Evolutionary conservation across 2,329 filamentous ascomycete genomes (phyloP).

Genomic region (Podosphaera aphanis): DNA sequence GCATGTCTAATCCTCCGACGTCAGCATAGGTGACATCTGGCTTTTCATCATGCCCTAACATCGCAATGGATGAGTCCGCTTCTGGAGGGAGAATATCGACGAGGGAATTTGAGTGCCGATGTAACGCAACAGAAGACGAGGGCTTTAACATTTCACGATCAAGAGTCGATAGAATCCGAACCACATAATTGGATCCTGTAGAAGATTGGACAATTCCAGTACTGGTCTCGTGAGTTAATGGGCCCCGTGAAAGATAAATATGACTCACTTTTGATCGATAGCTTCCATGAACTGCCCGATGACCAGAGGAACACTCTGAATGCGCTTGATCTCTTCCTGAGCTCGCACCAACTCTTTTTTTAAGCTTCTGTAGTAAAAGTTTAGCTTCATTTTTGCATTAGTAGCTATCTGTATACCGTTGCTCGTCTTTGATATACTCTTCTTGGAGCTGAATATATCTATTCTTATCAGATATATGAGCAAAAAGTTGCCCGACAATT

Average conservation of each 20-base stretch:
- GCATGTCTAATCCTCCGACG: conserved; percentile 95
- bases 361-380: conserved; percentile 39
- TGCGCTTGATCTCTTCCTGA: conserved; percentile 98
- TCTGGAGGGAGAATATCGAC: conserved; percentile 98
- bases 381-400: conserved; percentile 4
- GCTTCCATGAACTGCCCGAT: conserved; percentile 99
- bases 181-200: conserved; percentile 95
- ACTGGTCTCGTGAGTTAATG: conserved; percentile 23
- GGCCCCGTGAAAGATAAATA: not conserved
- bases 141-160: conserved; percentile 96
- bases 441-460: conserved; percentile 94
- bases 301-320: conserved; percentile 91
- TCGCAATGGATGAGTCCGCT: conserved; percentile 94
- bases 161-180: conserved; percentile 91
- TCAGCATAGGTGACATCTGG: conserved; percentile 95
- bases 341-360: conserved; percentile 93
- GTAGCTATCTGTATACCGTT: conserved; percentile 34
- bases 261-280: conserved; percentile 82
- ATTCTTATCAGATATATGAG: conserved; percentile 11
- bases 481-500: not conserved
- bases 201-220: conserved; percentile 97
- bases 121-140: conserved; percentile 87
- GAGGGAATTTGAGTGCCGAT: conserved; percentile 93
- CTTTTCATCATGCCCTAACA: conserved; percentile 92
- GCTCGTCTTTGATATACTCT: conserved; percentile 99